Percentiles rank a stretch among this genome's conserved stretches.
Conservation (phyloP, 2,329 filamentous ascomycete genomes). For the Penicillium sp. region DNA sequence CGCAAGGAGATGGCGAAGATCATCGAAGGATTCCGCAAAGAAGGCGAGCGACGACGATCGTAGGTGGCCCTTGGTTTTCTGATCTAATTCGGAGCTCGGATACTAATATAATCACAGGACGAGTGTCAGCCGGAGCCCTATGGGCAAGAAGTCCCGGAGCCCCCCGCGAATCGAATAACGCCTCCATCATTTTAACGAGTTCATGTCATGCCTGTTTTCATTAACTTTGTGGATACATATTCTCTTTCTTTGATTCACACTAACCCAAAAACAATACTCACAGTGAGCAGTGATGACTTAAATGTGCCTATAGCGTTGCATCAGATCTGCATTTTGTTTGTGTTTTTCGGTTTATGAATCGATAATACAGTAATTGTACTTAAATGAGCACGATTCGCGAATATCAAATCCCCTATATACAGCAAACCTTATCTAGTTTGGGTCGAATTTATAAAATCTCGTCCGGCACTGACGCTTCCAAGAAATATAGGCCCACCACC, state of each 20-base stretch:
- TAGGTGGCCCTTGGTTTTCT: constrained; percentile 49
- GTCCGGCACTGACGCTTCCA: not conserved
- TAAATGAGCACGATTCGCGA: not conserved
- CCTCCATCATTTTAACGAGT: constrained; percentile 13
- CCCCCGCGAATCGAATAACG: constrained; percentile 26
- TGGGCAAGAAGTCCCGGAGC: constrained; percentile 26
- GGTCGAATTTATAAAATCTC: not conserved
- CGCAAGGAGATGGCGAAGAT: constrained; percentile 89
- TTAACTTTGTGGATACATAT: constrained; percentile 11
- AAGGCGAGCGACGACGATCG: constrained; percentile 81
- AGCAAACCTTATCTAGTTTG: not conserved
- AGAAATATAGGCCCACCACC: not conserved
- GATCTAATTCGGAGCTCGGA: not conserved
- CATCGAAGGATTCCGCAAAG: constrained; percentile 81
- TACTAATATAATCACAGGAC: constrained; percentile 9
- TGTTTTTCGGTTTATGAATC: not conserved
- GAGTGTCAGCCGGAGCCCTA: constrained; percentile 21
- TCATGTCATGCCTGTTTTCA: constrained; percentile 16
- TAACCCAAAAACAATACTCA: not conserved
- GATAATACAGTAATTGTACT: not conserved
- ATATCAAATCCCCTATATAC: not conserved
- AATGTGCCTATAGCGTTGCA: constrained; percentile 5
- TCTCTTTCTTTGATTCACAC: not conserved
- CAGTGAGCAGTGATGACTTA: not conserved
- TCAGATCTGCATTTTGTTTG: not conserved